Evolutionary conservation across 306 rosid genomes (phyloP).

Genomic region (Castanospermum australe): DNA sequence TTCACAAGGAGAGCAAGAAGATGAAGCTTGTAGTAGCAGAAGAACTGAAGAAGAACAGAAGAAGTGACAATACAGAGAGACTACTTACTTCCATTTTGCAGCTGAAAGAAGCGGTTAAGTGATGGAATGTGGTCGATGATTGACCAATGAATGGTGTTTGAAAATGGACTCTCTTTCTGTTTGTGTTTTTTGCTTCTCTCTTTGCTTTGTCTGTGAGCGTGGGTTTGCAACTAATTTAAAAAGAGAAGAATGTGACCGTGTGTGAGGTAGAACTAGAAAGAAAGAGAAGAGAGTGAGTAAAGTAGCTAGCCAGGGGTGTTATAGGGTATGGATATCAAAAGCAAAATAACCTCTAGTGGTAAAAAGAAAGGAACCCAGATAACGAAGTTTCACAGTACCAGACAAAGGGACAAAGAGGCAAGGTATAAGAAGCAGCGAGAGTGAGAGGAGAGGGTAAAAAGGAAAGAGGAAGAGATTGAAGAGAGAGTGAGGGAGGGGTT

Average conservation of each 20-base stretch:
- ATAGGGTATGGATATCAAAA: conserved; percentile 33
- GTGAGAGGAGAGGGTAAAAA: background rate
- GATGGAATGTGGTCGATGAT: background rate
- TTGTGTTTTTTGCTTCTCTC: background rate
- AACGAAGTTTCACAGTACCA: conserved; percentile 45
- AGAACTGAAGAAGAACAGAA: background rate
- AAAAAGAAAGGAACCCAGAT: conserved; percentile 38
- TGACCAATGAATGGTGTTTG: background rate
- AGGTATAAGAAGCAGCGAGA: conserved; percentile 19
- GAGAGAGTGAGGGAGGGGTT: background rate
- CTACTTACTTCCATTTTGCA: conserved; percentile 48
- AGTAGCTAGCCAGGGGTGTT: conserved; percentile 22
- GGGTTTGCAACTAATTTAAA: conserved; percentile 42
- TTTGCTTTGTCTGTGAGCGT: conserved; percentile 21
- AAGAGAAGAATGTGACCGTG: conserved; percentile 1
- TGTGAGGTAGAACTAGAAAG: conserved; percentile 19
- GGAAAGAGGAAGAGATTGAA: background rate
- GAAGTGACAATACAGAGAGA: background rate
- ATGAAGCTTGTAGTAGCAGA: background rate
- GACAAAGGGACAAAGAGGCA: conserved; percentile 61
- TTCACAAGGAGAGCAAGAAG: background rate
- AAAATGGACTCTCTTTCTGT: background rate
- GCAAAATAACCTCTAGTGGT: conserved; percentile 31
- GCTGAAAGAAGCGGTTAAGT: background rate
- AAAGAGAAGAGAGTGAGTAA: conserved; percentile 15